Evolutionary conservation across 179 eudicot genomes (phyloP).

Genomic region (Gypsophila paniculata): DNA sequence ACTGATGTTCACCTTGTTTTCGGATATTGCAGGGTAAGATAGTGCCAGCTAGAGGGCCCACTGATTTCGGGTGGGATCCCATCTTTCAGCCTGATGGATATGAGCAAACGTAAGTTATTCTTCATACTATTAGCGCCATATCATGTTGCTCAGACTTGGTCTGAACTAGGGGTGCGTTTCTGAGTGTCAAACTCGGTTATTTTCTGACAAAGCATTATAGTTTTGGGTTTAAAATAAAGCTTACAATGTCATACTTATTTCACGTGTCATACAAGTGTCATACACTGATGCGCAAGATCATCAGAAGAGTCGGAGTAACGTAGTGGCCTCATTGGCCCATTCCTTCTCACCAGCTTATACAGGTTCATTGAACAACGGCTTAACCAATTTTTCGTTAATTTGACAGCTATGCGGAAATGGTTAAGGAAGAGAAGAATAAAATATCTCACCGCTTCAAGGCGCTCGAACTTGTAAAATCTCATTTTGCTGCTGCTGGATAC

Average conservation of each 20-base stretch:
- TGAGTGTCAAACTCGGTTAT: neutral
- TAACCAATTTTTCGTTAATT: neutral
- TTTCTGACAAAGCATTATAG: neutral
- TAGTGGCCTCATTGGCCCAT: neutral
- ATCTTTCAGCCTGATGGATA: conserved; percentile 88
- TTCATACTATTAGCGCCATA: neutral
- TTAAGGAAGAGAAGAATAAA: conserved; percentile 90
- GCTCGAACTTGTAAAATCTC: conserved; percentile 73
- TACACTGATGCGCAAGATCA: neutral
- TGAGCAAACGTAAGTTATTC: conserved; percentile 60
- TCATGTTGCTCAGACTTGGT: neutral
- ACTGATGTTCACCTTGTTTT: neutral
- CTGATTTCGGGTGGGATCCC: conserved; percentile 98
- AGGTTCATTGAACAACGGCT: neutral
- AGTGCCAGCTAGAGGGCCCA: conserved; percentile 84
- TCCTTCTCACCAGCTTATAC: neutral
- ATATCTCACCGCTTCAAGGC: conserved; percentile 83
- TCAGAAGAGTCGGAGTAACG: neutral
- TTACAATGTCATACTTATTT: neutral
- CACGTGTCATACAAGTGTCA: neutral
- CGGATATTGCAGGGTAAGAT: conserved; percentile 69
- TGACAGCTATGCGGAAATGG: conserved; percentile 84
- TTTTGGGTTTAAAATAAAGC: too few relatives aligned
- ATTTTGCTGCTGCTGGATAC: conserved; percentile 72
- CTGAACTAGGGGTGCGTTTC: too few relatives aligned